phyloP scores from a whole-genome alignment of 2,329 filamentous ascomycete genomes.

The Paraphoma chrysanthemicola region DNA sequence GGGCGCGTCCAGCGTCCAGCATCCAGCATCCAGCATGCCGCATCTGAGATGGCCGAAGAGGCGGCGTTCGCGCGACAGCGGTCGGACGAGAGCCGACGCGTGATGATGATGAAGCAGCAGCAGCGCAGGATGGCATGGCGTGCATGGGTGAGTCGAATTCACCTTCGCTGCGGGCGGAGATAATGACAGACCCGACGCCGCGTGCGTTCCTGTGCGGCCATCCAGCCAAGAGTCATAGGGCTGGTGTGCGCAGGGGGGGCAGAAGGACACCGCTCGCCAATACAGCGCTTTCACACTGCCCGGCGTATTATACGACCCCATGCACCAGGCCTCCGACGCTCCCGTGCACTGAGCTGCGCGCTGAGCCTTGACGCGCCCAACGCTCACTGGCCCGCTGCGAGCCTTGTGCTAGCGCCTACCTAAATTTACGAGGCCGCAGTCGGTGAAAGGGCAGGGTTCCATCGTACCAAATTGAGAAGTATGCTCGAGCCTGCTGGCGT shows the following conservation, averaged over 20 bases:
- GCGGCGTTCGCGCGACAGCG: background rate
- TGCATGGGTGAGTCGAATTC: background rate
- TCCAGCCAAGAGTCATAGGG: conserved; percentile 33
- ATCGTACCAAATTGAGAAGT: conserved; percentile 31
- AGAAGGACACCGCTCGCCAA: conserved; percentile 32
- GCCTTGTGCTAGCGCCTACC: conserved; percentile 33
- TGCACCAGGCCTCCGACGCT: conserved; percentile 29
- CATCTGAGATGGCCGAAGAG: no score
- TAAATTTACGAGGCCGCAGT: conserved; percentile 41
- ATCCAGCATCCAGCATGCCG: no score
- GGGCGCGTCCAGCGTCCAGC: background rate
- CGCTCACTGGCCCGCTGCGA: conserved; percentile 36
- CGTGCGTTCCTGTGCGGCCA: background rate
- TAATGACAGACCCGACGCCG: conserved; percentile 25
- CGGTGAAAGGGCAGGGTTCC: conserved; percentile 38
- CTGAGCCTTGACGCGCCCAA: conserved; percentile 28
- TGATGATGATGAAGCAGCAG: background rate
- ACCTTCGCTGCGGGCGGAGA: conserved; percentile 9
- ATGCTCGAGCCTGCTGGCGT: conserved; percentile 30
- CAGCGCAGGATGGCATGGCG: no score
- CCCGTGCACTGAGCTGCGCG: conserved; percentile 27
- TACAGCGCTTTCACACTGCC: conserved; percentile 25
- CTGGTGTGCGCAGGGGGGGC: conserved; percentile 24
- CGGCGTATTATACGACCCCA: conserved; percentile 19
- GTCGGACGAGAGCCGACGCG: conserved; percentile 12